These are phyloP conservation scores for Citrus australasica DNA, from an alignment of 345 rosid species.

Conservation along the genomic window DNA sequence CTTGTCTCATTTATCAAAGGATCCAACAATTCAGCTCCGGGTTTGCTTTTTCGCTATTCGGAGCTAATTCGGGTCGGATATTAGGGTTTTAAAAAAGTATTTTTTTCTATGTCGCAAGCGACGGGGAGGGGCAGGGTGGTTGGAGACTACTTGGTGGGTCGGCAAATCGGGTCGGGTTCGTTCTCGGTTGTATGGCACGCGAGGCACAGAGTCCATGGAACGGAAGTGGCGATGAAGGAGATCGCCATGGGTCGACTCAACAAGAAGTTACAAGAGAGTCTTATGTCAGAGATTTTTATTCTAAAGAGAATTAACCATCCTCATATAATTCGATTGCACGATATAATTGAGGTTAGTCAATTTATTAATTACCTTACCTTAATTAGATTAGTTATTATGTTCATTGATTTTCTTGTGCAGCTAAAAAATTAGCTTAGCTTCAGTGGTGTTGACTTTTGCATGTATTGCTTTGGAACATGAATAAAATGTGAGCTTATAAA, in stretches of 20 bases:
- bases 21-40: constrained; percentile 25
- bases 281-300: constrained; percentile 85
- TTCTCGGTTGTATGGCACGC: constrained; percentile 97
- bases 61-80: constrained; percentile 27
- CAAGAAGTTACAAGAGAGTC: constrained; percentile 86
- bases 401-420: not conserved
- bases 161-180: constrained; percentile 94
- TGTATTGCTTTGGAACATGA: not conserved
- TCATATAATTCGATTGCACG: constrained; percentile 80
- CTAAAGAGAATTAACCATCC: constrained; percentile 73
- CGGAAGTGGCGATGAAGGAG: constrained; percentile 96
- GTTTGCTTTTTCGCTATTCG: constrained; percentile 7
- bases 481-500: not conserved
- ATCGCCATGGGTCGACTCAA: constrained; percentile 59
- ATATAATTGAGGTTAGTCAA: constrained; percentile 73
- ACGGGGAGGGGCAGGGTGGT: constrained; percentile 63
- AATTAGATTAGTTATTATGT: not conserved
- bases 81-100: constrained; percentile 21
- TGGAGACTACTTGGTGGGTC: constrained; percentile 83
- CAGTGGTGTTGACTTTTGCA: not conserved
- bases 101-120: constrained; percentile 60
- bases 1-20: constrained; percentile 16
- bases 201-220: constrained; percentile 82
- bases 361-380: not conserved
- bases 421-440: not conserved